Base-by-base conservation (phyloP, 2,329 filamentous ascomycete species). In the Neofusicoccum ribis region DNA sequence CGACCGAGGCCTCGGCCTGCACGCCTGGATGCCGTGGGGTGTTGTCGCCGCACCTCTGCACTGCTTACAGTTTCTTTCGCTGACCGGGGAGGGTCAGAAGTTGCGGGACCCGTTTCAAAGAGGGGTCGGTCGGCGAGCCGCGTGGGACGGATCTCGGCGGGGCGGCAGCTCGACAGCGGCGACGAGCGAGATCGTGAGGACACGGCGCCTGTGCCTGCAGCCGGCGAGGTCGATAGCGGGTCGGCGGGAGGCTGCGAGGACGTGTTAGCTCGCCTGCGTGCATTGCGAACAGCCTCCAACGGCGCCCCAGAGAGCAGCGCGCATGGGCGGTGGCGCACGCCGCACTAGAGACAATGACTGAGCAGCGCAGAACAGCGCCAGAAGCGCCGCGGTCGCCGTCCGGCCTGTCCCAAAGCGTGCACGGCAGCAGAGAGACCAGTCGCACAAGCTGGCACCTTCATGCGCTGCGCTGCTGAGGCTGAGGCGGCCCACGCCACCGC, bases 241-340 rank as follows among this genome's bases (percentile, higher is more conserved):
- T 36, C 39, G 39, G 41, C 5, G 36, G 41, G 54, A 44, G 41
- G 41, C 56, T 60, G 31, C 31, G 31, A 37, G 31, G 37, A 60
- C 43, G 56, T 60, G 56, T 60, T 60, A 60, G 56, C 27, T 59
- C 41, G 54, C 56, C 43, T 47, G 56, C 36, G 46, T 20, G 61
- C 50, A 54, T 54, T 63, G 39, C 46, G 61, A 37, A n/a, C 59
- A 52, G 47, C 46, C 36, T 51, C 47, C 60, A 63, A 51, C 46
- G 41, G 41, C 51, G 41, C 43, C 37, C 41, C 12, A 12, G 20
- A 58, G 41, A 31, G 39, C 31, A 64, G 46, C 15, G 27, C 44
- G 44, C 52, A 64, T 63, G 61, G 61, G 27, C 49, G 72, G 74
- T 76, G 74, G 74, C 74, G 74, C 72, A 74, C 73, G 76, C 68